phyloP scores from a whole-genome alignment of 495 filamentous ascomycete species.

The Tuber brumale region DNA sequence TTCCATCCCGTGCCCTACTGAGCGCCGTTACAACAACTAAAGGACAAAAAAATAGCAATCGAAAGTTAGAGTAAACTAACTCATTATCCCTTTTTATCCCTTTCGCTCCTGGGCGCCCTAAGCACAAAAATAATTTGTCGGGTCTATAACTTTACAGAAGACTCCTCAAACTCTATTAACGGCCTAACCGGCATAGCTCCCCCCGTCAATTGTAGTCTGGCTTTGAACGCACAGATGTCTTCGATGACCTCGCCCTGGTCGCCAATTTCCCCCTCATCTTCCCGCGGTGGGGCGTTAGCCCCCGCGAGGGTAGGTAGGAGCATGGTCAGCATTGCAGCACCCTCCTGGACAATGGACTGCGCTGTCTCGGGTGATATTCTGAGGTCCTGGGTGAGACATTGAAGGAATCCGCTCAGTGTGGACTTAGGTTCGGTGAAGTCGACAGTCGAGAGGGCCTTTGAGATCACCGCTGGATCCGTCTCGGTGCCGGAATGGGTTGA shows the following conservation, averaged over 20 bases:
- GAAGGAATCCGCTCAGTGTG: slow-evolving; percentile 44
- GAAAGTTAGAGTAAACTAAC: not conserved
- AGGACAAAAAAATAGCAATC: not conserved
- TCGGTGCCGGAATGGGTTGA: slow-evolving; percentile 48
- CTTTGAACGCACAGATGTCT: slow-evolving; percentile 38
- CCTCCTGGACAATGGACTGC: slow-evolving; percentile 24
- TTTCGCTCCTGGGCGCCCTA: not conserved
- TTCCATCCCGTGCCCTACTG: not conserved
- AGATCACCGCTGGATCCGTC: slow-evolving; percentile 47
- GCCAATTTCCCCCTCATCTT: slow-evolving; percentile 5
- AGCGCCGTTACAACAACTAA: not conserved
- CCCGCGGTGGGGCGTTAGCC: not conserved
- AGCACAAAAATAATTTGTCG: not conserved
- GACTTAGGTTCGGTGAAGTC: slow-evolving; percentile 47
- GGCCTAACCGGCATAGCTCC: slow-evolving; percentile 40
- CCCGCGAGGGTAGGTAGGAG: slow-evolving; percentile 20
- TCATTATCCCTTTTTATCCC: not conserved
- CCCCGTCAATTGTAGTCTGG: slow-evolving; percentile 31
- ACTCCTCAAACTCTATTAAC: slow-evolving; percentile 40
- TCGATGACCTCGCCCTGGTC: slow-evolving; percentile 33
- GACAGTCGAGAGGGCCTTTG: slow-evolving; percentile 47
- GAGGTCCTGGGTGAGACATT: slow-evolving; percentile 50
- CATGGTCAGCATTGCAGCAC: slow-evolving; percentile 13
- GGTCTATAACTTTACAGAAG: slow-evolving; percentile 33
- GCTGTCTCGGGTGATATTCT: slow-evolving; percentile 27